phyloP scores from a whole-genome alignment of 371 early-diverging fungal genomes.

The Mucor lusitanicus region DNA sequence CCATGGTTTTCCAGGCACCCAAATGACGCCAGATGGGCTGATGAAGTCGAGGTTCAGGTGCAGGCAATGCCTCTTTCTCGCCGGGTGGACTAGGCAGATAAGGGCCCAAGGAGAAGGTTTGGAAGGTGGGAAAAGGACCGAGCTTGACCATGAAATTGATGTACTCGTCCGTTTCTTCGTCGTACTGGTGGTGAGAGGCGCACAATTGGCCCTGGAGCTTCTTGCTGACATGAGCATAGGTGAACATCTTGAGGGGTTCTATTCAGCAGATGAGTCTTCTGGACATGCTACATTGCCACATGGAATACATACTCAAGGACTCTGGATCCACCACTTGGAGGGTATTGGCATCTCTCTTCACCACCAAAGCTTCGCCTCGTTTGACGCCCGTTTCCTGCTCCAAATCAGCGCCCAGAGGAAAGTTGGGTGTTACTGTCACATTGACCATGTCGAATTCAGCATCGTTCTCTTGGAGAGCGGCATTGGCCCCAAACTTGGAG shows the following conservation, averaged over 20 bases:
- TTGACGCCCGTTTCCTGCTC: conserved; percentile 39
- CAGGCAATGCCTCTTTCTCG: conserved; percentile 16
- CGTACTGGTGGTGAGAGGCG: conserved; percentile 54
- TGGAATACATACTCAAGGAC: conserved; percentile 34
- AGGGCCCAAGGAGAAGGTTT: conserved; percentile 35
- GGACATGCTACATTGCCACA: background rate
- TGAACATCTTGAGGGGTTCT: conserved; percentile 55
- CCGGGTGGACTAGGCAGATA: conserved; percentile 22
- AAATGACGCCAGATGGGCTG: conserved; percentile 51
- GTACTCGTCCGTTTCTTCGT: conserved; percentile 51
- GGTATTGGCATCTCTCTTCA: conserved; percentile 61
- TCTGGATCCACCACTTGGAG: conserved; percentile 60
- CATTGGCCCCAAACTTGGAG: conserved; percentile 31
- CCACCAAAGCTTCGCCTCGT: conserved; percentile 42
- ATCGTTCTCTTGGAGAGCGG: conserved; percentile 34
- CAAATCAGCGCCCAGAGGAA: conserved; percentile 46
- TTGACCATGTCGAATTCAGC: conserved; percentile 60
- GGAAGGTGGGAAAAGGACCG: conserved; percentile 47
- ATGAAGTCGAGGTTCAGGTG: conserved; percentile 27
- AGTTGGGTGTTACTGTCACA: conserved; percentile 67
- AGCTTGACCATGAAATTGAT: conserved; percentile 52
- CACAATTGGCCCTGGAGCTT: conserved; percentile 50
- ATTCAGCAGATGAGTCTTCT: background rate
- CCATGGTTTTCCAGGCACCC: conserved; percentile 46
- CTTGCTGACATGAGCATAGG: conserved; percentile 52